Evolutionary conservation across 352 stramenopile genomes (phyloP).

Genomic region (Pythium volutum): DNA sequence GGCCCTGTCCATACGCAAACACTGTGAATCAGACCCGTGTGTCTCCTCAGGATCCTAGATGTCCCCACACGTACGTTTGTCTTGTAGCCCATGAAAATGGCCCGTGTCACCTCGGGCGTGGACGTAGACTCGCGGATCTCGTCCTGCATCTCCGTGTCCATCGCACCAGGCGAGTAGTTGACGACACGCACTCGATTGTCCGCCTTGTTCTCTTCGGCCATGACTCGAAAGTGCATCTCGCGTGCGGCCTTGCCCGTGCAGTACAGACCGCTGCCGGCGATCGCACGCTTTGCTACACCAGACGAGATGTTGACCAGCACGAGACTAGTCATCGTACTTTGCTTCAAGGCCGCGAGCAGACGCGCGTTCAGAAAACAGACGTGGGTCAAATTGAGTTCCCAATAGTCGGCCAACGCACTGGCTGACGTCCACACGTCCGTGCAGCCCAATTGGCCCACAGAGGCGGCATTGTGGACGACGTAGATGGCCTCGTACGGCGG

Average conservation of each 20-base stretch:
- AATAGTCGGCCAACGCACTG: slow-evolving; percentile 4
- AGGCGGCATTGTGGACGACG: slow-evolving; percentile 15
- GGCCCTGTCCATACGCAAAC: not conserved
- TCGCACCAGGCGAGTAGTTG: slow-evolving; percentile 83
- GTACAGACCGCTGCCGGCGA: slow-evolving; percentile 37
- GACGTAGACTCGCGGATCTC: slow-evolving; percentile 46
- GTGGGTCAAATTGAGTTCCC: slow-evolving; percentile 19
- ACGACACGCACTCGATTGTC: slow-evolving; percentile 44
- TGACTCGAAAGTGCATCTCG: slow-evolving; percentile 81
- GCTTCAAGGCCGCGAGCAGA: slow-evolving; percentile 6
- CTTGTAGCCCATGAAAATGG: slow-evolving; percentile 12
- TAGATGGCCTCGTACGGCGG: slow-evolving; percentile 14
- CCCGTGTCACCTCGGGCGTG: not conserved
- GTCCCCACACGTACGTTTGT: not conserved
- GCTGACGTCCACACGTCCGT: slow-evolving; percentile 12
- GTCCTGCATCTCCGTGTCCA: slow-evolving; percentile 86
- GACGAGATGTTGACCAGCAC: slow-evolving; percentile 19
- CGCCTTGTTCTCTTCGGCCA: slow-evolving; percentile 53
- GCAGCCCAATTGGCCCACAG: slow-evolving; percentile 13
- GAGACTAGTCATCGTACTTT: not conserved
- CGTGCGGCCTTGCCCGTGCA: slow-evolving; percentile 80
- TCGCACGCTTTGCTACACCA: not conserved
- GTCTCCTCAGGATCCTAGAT: not conserved
- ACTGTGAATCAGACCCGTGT: too few species aligned
- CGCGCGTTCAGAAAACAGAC: slow-evolving; percentile 18